These are phyloP conservation scores for Lenwebbia sp. DNA, from an alignment of 345 rosid species.

Conservation along the genomic window DNA sequence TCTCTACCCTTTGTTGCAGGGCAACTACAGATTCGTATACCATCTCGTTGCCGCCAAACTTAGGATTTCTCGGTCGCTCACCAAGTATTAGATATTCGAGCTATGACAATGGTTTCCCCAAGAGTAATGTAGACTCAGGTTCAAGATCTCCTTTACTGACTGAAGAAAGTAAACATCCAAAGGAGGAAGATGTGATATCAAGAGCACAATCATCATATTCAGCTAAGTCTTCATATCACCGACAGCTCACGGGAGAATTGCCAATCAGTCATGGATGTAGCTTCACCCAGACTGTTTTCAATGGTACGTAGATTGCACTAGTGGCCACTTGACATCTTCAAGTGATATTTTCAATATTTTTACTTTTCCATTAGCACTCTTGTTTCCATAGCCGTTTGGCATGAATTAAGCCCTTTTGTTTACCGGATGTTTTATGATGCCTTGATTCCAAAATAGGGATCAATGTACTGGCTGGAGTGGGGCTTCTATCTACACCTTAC, in stretches of 20 bases:
- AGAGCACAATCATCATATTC: conserved; percentile 45
- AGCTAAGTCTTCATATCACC: conserved; percentile 42
- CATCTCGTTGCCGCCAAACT: conserved; percentile 56
- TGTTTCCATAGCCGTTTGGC: not conserved
- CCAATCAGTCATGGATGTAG: conserved; percentile 66
- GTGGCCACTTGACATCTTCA: not conserved
- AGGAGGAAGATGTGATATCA: conserved; percentile 37
- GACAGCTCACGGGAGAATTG: conserved; percentile 45
- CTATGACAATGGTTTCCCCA: conserved; percentile 10
- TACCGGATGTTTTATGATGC: not conserved
- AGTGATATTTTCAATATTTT: not conserved
- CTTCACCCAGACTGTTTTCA: conserved; percentile 77
- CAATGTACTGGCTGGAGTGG: conserved; percentile 91
- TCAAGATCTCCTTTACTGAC: conserved; percentile 43
- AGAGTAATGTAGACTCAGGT: conserved; percentile 40
- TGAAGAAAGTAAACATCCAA: conserved; percentile 17
- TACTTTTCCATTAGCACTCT: not conserved
- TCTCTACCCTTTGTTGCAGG: conserved; percentile 20
- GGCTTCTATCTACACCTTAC: conserved; percentile 77
- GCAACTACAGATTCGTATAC: conserved; percentile 72
- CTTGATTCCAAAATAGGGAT: conserved; percentile 28
- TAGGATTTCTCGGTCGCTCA: conserved; percentile 33
- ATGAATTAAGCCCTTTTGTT: not conserved
- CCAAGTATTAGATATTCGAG: conserved; percentile 25
- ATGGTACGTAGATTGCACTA: conserved; percentile 28